Evolutionary conservation across 2,329 filamentous ascomycete species (phyloP).

Genomic region (Dothideomycetidae sp.): DNA sequence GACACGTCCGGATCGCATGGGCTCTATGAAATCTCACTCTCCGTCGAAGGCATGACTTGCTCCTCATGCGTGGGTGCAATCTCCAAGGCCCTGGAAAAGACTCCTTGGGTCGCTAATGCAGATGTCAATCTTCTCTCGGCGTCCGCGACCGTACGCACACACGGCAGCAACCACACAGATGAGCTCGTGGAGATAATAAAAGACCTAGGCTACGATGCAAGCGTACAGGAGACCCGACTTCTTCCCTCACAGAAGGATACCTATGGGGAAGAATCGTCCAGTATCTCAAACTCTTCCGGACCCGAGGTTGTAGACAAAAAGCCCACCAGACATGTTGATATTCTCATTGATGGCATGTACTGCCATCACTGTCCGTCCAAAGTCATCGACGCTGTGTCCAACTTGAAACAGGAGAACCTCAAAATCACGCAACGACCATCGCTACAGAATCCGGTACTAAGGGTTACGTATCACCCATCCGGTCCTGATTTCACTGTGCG

Average conservation of each 20-base stretch:
- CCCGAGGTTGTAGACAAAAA: background rate
- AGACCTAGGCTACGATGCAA: conserved; percentile 28
- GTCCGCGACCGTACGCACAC: conserved; percentile 35
- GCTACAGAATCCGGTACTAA: conserved; percentile 50
- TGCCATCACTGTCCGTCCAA: conserved; percentile 34
- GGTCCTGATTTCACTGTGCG: conserved; percentile 61
- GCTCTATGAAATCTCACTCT: conserved; percentile 22
- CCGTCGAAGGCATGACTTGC: conserved; percentile 45
- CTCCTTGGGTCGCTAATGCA: conserved; percentile 32
- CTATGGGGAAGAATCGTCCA: background rate
- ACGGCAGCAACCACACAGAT: conserved; percentile 31
- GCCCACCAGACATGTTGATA: conserved; percentile 20
- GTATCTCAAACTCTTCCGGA: background rate
- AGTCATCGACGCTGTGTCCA: conserved; percentile 39
- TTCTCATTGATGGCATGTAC: conserved; percentile 31
- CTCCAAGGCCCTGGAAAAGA: conserved; percentile 31
- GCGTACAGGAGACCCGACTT: conserved; percentile 21
- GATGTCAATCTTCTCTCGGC: conserved; percentile 39
- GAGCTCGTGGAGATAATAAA: conserved; percentile 37
- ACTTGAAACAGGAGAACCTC: conserved; percentile 31
- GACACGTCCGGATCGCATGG: conserved; percentile 1
- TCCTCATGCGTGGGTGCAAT: conserved; percentile 40
- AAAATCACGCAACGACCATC: conserved; percentile 45
- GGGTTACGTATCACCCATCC: conserved; percentile 54
- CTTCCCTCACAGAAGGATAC: background rate